Base-by-base conservation (phyloP, 163 green algal genomes). In the Smithsoniella earleae region DNA sequence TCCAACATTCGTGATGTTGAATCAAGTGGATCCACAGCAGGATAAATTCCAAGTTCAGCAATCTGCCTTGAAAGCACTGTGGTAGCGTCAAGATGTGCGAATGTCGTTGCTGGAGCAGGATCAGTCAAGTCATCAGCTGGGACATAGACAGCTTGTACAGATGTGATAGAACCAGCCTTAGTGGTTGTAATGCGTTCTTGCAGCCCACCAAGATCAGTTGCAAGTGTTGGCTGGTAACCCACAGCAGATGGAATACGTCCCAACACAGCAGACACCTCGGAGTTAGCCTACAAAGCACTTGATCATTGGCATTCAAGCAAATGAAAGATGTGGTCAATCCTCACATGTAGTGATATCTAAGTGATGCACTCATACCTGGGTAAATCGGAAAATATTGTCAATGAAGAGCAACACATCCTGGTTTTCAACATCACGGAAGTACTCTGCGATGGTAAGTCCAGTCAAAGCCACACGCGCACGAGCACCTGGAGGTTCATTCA, bases 331-430 rank as follows among this genome's bases (percentile, higher is more conserved):
- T 22, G 36, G 3, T 4, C 27, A 76, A 46, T 16, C 46, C 43
- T 22, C 28, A 49, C 37, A 5, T n/a, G n/a, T n/a, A n/a, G n/a
- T n/a, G n/a, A n/a, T n/a, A n/a, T n/a, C n/a, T n/a, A n/a, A n/a
- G n/a, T n/a, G n/a, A n/a, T n/a, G n/a, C n/a, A n/a, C n/a, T n/a
- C 77, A 2, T 27, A 89, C 87, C 87, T 97, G 92, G 5, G 95
- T 99, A 84, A 99, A 99, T 66, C 95, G 87, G 95, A 99, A 99
- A 78, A 99, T 99, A 88, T 99, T 99, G 89, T 99, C 95, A 22
- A 99, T 90, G 77, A 99, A 99, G 52, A 99, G 86, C 80, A 99
- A 89, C 87, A 99, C 95, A 78, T 99, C 95, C 86, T 99, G 94
- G 31, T 94, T 94, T 86, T 98, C 93, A 73, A 89, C 81, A 74